Base-by-base conservation (phyloP, 2,329 filamentous ascomycete species). In the Zymoseptoria crescenta region DNA sequence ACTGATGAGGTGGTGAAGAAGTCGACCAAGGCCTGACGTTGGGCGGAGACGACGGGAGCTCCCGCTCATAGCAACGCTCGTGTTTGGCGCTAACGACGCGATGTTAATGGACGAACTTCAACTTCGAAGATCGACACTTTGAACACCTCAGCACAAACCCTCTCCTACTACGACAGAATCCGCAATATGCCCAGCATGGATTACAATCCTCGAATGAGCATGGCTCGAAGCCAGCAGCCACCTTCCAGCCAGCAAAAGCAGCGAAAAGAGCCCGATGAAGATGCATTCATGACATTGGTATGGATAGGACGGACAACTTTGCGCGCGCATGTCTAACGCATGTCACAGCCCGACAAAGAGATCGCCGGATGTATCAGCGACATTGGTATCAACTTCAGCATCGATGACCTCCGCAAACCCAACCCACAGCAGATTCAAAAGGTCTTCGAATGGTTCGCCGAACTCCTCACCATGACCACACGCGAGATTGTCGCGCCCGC, bases 341-440 rank as follows among this genome's bases (percentile, higher is more conserved):
- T 55, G n/a, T 45, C 35, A 35, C 30, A 87, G 83, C 79, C 83
- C 53, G 83, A 86, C 64, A 76, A 79, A 63, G 94, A 99, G 74
- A 96, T 99, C 62, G 93, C 93, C 67, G 91, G 89, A 73, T 99
- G 94, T 75, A 96, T 99, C 77, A 94, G 88, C 70, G 94, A 97
- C 74, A 96, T 97, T 69, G 93, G 93, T 60, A 92, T 97, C 69
- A 86, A 85, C 28, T 96, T 97, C 74, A 88, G 85, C 41, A 80
- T 92, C 19, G 84, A 88, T 62, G 93, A 99, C 75, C 82, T 99
- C 49, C 86, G 93, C 68, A 97, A 96, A 72, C 94, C 94, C 4
- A 96, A 96, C 68, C 88, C 94, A 2, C 84, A 93, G 61, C 91
- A 96, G 70, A 92, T 97, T 56, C 94, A 99, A 75, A 91, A 94